phyloP scores from a whole-genome alignment of 495 filamentous ascomycete species.

The Talaromyces trachyspermus region DNA sequence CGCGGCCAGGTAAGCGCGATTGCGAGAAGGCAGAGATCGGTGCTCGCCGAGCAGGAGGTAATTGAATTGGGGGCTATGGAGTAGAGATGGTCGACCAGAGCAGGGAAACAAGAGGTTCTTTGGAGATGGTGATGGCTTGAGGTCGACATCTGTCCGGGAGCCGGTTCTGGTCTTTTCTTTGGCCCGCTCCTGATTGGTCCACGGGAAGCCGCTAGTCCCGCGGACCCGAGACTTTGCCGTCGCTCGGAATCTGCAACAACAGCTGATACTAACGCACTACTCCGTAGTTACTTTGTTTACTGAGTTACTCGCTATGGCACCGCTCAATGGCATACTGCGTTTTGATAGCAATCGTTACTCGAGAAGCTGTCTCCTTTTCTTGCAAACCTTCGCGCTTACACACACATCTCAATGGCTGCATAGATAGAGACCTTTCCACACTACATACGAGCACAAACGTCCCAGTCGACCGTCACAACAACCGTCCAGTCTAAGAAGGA shows the following conservation, averaged over 20 bases:
- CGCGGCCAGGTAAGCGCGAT: conserved; percentile 22
- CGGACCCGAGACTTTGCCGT: conserved; percentile 10
- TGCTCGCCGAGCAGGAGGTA: conserved; percentile 15
- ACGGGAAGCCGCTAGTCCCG: neutral
- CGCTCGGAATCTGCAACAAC: neutral
- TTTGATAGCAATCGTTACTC: too few species aligned
- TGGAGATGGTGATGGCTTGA: conserved; percentile 2
- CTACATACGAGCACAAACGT: too few species aligned
- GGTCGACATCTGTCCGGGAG: neutral
- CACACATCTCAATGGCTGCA: too few species aligned
- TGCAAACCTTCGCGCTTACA: too few species aligned
- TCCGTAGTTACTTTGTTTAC: too few species aligned
- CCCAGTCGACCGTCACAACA: too few species aligned
- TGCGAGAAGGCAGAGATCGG: conserved; percentile 17
- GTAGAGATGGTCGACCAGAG: conserved; percentile 27
- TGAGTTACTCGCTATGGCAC: too few species aligned
- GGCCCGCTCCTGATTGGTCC: conserved; percentile 2
- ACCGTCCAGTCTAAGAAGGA: too few species aligned
- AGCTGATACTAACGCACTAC: neutral
- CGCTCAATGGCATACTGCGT: too few species aligned
- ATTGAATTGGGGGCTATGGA: conserved; percentile 15
- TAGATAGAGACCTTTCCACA: too few species aligned
- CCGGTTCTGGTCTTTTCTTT: conserved; percentile 4
- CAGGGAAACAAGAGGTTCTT: conserved; percentile 18
- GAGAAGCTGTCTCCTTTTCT: too few species aligned